Evolutionary conservation across 495 filamentous ascomycete genomes (phyloP).

Genomic region (Penicillium cosmopolitanum): DNA sequence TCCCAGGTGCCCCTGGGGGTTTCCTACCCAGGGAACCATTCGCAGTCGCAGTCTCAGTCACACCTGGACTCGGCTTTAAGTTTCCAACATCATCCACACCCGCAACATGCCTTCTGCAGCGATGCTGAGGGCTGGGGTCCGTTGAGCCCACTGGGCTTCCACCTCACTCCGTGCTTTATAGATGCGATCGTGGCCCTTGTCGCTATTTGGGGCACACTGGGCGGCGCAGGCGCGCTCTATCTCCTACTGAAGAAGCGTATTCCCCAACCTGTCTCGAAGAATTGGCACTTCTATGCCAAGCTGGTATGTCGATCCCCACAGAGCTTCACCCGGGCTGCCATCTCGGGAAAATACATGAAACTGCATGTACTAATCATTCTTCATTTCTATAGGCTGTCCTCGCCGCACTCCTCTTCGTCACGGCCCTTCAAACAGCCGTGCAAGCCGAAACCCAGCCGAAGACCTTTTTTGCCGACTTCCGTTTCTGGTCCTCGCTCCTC

Average conservation of each 20-base stretch:
- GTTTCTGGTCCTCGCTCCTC: conserved; percentile 84
- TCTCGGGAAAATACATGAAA: neutral
- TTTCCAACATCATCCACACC: conserved; percentile 27
- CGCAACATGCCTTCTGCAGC: conserved; percentile 74
- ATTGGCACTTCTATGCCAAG: conserved; percentile 96
- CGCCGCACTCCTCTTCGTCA: conserved; percentile 65
- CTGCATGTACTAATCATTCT: conserved; percentile 26
- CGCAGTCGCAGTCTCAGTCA: conserved; percentile 36
- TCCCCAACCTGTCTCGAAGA: conserved; percentile 68
- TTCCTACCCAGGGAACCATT: conserved; percentile 32
- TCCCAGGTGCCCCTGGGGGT: conserved; percentile 48
- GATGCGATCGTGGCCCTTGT: conserved; percentile 81
- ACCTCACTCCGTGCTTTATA: conserved; percentile 96
- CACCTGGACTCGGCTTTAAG: conserved; percentile 34
- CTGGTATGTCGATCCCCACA: conserved; percentile 59
- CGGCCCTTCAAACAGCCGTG: conserved; percentile 72
- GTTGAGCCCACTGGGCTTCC: conserved; percentile 77
- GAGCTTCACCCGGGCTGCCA: neutral
- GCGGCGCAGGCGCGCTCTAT: conserved; percentile 75
- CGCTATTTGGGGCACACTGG: conserved; percentile 73
- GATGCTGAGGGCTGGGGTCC: conserved; percentile 96
- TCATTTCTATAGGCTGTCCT: conserved; percentile 62
- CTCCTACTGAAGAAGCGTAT: conserved; percentile 70
- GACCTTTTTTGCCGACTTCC: conserved; percentile 80
- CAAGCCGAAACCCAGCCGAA: conserved; percentile 73